Percentiles rank a stretch among this genome's conserved stretches.
Evolutionary conservation across 441 rosid species (phyloP).

Genomic region (Gossypium aridum): DNA sequence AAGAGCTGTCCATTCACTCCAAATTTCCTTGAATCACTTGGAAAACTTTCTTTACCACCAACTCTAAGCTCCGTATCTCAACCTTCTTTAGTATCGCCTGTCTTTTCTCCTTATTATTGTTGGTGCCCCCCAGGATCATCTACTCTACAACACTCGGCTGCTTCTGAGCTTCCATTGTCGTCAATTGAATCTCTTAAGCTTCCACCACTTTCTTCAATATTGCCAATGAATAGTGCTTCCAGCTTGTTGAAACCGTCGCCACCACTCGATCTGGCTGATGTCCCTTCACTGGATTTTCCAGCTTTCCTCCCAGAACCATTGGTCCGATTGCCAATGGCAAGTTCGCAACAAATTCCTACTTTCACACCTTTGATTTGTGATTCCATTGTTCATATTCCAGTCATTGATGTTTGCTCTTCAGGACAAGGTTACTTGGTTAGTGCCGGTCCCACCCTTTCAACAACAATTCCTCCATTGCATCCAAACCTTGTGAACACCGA

Average conservation of each 20-base stretch:
- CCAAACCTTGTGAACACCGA: constrained; percentile 44
- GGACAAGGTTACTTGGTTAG: constrained; percentile 93
- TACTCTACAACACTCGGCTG: constrained; percentile 30
- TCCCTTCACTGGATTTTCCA: constrained; percentile 62
- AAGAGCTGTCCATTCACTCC: constrained; percentile 23
- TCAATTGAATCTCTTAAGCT: constrained; percentile 46
- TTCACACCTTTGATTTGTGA: constrained; percentile 84
- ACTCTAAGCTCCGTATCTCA: constrained; percentile 23
- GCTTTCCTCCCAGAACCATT: constrained; percentile 54
- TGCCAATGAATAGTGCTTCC: constrained; percentile 40
- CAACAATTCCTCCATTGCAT: constrained; percentile 62
- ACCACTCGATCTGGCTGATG: constrained; percentile 50
- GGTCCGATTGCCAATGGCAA: constrained; percentile 49
- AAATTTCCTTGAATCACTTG: constrained; percentile 35
- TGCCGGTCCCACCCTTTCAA: constrained; percentile 59
- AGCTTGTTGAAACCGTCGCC: constrained; percentile 39
- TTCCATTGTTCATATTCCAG: constrained; percentile 82
- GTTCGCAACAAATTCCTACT: constrained; percentile 61
- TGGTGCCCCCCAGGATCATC: constrained; percentile 75
- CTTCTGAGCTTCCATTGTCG: constrained; percentile 31
- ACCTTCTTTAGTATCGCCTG: constrained; percentile 33
- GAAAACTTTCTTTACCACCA: constrained; percentile 33
- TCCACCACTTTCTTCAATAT: constrained; percentile 58
- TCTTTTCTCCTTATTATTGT: constrained; percentile 76
- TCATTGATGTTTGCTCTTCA: constrained; percentile 81